Evolutionary conservation across 345 rosid genomes (phyloP).

Genomic region (Camelina neglecta): DNA sequence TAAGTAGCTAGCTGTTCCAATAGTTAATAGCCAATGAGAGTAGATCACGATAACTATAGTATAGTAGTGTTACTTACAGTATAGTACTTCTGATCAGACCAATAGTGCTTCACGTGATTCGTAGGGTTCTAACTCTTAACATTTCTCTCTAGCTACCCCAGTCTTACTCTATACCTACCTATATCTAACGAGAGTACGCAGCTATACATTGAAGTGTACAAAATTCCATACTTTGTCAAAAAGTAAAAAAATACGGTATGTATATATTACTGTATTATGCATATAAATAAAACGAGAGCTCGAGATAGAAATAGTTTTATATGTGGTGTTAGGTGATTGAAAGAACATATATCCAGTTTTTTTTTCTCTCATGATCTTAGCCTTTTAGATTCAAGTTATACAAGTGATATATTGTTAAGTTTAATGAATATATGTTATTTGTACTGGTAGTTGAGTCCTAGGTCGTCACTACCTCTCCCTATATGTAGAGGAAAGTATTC

Average conservation of each 20-base stretch:
- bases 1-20: conserved; percentile 24
- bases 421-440: background rate
- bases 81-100: conserved; percentile 37
- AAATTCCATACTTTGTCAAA: background rate
- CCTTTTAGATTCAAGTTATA: too few species aligned
- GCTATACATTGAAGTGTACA: background rate
- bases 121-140: conserved; percentile 11
- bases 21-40: conserved; percentile 22
- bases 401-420: background rate
- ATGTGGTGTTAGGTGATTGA: conserved; percentile 3
- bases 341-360: background rate
- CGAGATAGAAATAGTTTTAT: background rate
- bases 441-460: background rate
- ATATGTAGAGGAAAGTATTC: too few species aligned
- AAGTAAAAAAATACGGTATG: too few species aligned
- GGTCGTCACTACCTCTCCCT: too few species aligned
- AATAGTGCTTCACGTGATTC: conserved; percentile 24
- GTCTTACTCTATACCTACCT: conserved; percentile 21
- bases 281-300: background rate
- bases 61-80: conserved; percentile 27
- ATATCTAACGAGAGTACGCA: conserved; percentile 13
- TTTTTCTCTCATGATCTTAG: too few species aligned
- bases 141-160: conserved; percentile 3
- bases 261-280: background rate
- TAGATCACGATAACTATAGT: background rate